Base-by-base conservation (phyloP, 2,329 filamentous ascomycete genomes). In the Diaporthe sp. region DNA sequence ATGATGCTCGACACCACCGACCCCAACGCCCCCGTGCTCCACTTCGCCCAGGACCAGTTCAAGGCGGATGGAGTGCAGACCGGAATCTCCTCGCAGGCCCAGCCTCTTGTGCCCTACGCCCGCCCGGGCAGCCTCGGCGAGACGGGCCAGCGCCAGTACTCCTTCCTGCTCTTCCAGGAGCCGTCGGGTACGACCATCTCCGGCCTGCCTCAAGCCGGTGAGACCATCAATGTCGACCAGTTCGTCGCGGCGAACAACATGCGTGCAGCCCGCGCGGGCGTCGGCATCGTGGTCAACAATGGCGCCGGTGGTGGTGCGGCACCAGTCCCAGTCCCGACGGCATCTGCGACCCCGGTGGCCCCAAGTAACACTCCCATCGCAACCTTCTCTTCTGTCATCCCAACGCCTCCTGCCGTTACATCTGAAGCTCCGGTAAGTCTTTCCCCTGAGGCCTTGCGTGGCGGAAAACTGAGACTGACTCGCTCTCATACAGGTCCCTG, bases 1-100 rank as follows among this genome's bases (percentile, higher is more conserved):
- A 68, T 68, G 47, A 68, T 68, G 63, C 63, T 68, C n/a, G 63
- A 68, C 63, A 68, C 63, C 44, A 68, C 63, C 22, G 63, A 68
- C 63, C 13, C 47, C 4, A 15, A 1, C 9, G 32, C 30, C 1
- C 63, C 63, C 4, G 63, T 68, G 47, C 63, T 68, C 0, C 63
- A 68, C 32, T 68, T 68, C 32, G 63, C 63, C n/a, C 63, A 68
- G 63, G 63, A 68, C 47, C 32, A 53, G 47, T 68, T 68, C 63
- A 68, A 68, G 63, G 44, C 63, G 32, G 63, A 68, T 47, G 63
- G 63, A 1, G 32, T 13, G 32, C 63, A 68, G 63, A 68, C 63
- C 8, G 63, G 63, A 5, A 68, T 68, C 47, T 37, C 47, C 7
- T 53, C 63, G 22, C 63, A 68, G 63, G 63, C 63, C 0, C 63